phyloP scores from a whole-genome alignment of 2,329 filamentous ascomycete genomes.

The Fusarium austroafricanum region DNA sequence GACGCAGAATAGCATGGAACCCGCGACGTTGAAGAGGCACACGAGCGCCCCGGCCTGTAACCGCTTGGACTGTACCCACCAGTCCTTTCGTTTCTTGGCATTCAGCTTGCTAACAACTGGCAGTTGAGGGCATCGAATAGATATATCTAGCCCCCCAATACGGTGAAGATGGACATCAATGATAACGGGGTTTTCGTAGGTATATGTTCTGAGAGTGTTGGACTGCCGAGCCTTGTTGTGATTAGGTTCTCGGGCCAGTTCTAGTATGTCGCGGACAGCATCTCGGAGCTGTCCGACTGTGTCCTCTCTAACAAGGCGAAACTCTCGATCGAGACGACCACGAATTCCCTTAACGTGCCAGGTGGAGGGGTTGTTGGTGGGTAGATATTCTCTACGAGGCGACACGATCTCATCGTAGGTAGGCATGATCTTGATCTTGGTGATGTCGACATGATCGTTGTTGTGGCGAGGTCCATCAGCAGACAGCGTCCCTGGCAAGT shows the following conservation, averaged over 20 bases:
- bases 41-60: not conserved
- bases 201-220: not conserved
- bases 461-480: not conserved
- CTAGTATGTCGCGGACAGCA: constrained; percentile 50
- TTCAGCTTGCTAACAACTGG: not conserved
- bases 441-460: not conserved
- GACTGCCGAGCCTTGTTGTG: not conserved
- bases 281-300: constrained; percentile 65
- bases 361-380: not conserved
- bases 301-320: constrained; percentile 67
- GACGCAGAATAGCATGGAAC: not conserved
- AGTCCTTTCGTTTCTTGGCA: not conserved
- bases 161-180: not conserved
- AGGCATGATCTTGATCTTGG: constrained; percentile 4
- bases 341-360: constrained; percentile 55
- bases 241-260: constrained; percentile 34
- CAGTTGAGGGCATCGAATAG: not conserved
- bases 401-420: constrained; percentile 4
- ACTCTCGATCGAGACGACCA: constrained; percentile 65
- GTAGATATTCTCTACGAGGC: not conserved
- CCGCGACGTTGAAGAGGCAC: not conserved
- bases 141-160: not conserved
- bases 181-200: not conserved
- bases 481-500: not conserved
- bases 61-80: not conserved